Evolutionary conservation across 208 protist species (phyloP), one percentile per base, ranked within the genome.

Genomic region (Crithidia acanthocephali): DNA sequence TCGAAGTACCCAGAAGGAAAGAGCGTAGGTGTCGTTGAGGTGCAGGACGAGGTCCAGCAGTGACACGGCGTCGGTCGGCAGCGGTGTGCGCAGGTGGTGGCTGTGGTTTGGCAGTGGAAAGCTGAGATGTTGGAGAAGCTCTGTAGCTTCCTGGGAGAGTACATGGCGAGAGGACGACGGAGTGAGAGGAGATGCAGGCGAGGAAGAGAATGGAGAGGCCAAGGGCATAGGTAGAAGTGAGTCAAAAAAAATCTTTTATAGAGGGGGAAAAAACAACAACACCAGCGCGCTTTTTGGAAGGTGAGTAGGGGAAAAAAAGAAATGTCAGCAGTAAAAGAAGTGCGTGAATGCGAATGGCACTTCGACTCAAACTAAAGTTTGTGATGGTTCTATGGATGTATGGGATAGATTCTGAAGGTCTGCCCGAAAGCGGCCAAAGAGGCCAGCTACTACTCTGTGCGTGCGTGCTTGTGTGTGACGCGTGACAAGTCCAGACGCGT

Each of bases 11-110:
- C 68, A 80, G 25, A 72, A 80, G 30, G 81, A 76, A 10, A 83
- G 53, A 2, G 62, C 68, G 53, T 77, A 72, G 33, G 59, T 72
- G 40, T 64, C 81, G 61, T 86, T 89, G 65, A 56, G 53, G 62
- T 89, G 78, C 3, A 85, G 71, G 6, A 80, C 28, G 9, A 89
- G 51, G 58, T 84, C 84, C 15, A 86, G 53, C 0, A 89, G 64
- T 7, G 80, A 80, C 37, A 85, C n/a, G 16, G 50, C 27, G 37
- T 88, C 79, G 2, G 78, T 74, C 4, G 76, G 40, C 7, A 58
- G 25, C 18, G n/a, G 28, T n/a, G 50, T 28, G 33, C 28, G 2
- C 11, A 15, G 2, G 16, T n/a, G 13, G 11, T 13, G 3, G 7
- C 5, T 4, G 9, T 11, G 5, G 8, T 8, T 23, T n/a, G 35